phyloP scores from a whole-genome alignment of 352 stramenopile species.

The Aphanomyces euteiches region DNA sequence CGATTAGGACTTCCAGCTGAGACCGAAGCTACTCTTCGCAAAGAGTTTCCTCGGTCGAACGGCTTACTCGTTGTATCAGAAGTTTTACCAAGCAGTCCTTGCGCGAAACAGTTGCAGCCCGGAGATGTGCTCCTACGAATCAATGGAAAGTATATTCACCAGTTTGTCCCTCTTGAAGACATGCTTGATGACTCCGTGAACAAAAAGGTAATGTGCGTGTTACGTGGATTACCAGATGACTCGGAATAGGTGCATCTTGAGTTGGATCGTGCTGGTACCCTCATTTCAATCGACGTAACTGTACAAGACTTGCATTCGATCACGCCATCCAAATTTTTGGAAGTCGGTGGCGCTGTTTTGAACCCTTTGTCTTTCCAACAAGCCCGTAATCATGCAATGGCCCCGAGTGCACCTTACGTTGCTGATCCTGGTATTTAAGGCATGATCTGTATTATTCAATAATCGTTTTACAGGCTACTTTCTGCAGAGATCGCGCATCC shows the following conservation, averaged over 20 bases:
- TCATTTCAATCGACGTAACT: conserved; percentile 54
- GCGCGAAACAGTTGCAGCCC: conserved; percentile 73
- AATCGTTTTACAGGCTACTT: conserved; percentile 61
- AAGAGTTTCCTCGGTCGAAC: conserved; percentile 75
- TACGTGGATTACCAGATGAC: conserved; percentile 9
- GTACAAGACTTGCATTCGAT: conserved; percentile 85
- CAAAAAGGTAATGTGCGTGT: conserved; percentile 43
- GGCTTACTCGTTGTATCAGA: conserved; percentile 88
- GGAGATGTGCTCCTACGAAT: conserved; percentile 86
- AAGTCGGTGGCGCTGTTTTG: conserved; percentile 83
- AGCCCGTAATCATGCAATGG: conserved; percentile 78
- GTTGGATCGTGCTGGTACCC: conserved; percentile 72
- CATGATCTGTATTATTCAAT: background rate
- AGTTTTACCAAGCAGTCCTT: conserved; percentile 75
- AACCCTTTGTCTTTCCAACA: conserved; percentile 89
- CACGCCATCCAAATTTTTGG: conserved; percentile 80
- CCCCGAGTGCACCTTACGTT: conserved; percentile 69
- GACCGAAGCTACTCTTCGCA: conserved; percentile 74
- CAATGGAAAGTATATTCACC: conserved; percentile 74
- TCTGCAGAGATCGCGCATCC: conserved; percentile 81
- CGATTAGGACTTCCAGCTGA: conserved; percentile 72
- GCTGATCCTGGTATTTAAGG: conserved; percentile 44
- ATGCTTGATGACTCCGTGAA: conserved; percentile 77
- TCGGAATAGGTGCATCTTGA: conserved; percentile 61
- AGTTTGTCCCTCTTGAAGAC: conserved; percentile 83